Conservation (phyloP, 768 basidiomycete species). For the Mycena leptocephala region DNA sequence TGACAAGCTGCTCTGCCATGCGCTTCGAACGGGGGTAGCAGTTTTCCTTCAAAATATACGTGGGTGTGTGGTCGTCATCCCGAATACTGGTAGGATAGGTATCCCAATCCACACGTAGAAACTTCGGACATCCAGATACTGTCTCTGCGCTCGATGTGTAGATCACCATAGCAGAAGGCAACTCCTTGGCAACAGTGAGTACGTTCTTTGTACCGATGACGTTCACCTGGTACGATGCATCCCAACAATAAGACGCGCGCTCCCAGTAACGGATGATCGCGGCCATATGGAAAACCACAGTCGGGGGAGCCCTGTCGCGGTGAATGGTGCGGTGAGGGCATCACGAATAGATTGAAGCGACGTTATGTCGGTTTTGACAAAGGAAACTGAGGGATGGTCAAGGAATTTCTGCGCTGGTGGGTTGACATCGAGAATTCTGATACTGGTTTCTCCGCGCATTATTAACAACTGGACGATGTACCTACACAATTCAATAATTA, state of each 20-base stretch:
- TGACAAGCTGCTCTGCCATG: constrained; percentile 67
- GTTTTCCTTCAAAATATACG: constrained; percentile 53
- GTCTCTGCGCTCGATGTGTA: constrained; percentile 64
- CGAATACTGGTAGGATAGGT: constrained; percentile 47
- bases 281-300: constrained; percentile 72
- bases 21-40: constrained; percentile 73
- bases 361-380: constrained; percentile 49
- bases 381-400: constrained; percentile 47
- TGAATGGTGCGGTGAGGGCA: constrained; percentile 43
- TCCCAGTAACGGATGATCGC: constrained; percentile 74
- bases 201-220: constrained; percentile 66
- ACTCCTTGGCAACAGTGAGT: constrained; percentile 58
- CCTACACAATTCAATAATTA: constrained; percentile 32
- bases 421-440: constrained; percentile 50
- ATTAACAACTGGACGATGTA: constrained; percentile 52
- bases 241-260: constrained; percentile 57
- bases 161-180: constrained; percentile 60
- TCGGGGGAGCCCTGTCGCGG: constrained; percentile 58
- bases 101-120: constrained; percentile 47
- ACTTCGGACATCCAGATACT: constrained; percentile 59
- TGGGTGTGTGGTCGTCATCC: constrained; percentile 66
- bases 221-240: constrained; percentile 65
- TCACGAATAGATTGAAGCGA: constrained; percentile 45
- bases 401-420: constrained; percentile 42
- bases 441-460: constrained; percentile 52